These are phyloP conservation scores for Suzukiozyma palmioleophila DNA, from an alignment of 1,139 yeast genomes.

Conservation along the genomic window DNA sequence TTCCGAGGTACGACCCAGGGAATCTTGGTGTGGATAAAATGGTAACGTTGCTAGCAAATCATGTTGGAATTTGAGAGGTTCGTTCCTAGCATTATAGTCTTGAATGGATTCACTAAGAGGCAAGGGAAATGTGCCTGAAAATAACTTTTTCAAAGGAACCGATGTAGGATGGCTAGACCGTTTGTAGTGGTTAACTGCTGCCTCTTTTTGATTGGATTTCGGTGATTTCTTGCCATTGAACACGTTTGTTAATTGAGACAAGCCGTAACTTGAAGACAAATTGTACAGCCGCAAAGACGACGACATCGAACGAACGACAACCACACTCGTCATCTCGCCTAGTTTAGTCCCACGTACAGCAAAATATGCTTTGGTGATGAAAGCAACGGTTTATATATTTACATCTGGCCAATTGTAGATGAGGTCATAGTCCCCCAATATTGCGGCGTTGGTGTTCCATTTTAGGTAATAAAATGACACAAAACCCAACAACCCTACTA, in stretches of 20 bases:
- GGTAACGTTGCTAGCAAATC: constrained; percentile 44
- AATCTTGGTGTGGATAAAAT: constrained; percentile 33
- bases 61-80: constrained; percentile 47
- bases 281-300: background rate
- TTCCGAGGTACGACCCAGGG: constrained; percentile 26
- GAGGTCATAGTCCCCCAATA: too few species aligned
- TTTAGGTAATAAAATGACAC: too few species aligned
- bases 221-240: background rate
- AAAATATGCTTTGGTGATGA: too few species aligned
- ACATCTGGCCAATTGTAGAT: too few species aligned
- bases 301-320: constrained; percentile 1
- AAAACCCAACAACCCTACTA: too few species aligned
- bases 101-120: constrained; percentile 45
- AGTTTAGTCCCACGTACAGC: too few species aligned
- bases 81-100: constrained; percentile 43
- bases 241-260: background rate
- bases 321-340: background rate
- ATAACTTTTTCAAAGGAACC: constrained; percentile 49
- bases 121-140: constrained; percentile 56
- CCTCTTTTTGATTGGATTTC: constrained; percentile 4
- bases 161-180: constrained; percentile 62
- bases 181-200: constrained; percentile 21
- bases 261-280: constrained; percentile 1
- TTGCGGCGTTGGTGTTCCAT: too few species aligned
- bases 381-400: too few species aligned